A percentile compares a stretch with the other conserved stretches of the same genome.
phyloP scores from a whole-genome alignment of 75 land plant genomes.

The Selaginella moellendorffii region DNA sequence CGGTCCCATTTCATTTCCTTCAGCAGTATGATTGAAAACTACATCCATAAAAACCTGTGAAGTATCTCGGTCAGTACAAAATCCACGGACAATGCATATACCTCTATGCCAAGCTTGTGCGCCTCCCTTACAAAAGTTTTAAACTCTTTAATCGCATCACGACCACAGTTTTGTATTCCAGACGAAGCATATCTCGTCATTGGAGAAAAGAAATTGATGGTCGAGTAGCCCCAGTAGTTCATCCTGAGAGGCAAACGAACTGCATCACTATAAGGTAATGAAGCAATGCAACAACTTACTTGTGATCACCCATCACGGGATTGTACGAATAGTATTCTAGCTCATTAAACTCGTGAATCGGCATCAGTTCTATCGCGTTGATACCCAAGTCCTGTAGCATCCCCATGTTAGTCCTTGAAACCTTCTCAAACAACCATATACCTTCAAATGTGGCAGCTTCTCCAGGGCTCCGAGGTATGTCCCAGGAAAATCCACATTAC shows the following conservation, averaged over 20 bases:
- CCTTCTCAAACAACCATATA: not conserved
- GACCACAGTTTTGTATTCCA: constrained; percentile 59
- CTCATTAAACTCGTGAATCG: constrained; percentile 94
- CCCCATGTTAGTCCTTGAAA: not conserved
- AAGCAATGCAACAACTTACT: constrained; percentile 26
- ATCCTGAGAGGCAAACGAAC: constrained; percentile 29
- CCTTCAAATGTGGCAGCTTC: constrained; percentile 34
- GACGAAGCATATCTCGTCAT: constrained; percentile 90
- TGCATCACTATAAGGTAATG: not conserved
- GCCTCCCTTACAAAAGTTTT: constrained; percentile 84
- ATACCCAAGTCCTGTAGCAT: constrained; percentile 72
- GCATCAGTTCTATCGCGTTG: constrained; percentile 90
- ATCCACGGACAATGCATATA: constrained; percentile 11
- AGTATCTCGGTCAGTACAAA: not conserved
- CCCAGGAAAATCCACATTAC: constrained; percentile 55
- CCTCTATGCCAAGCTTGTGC: constrained; percentile 95
- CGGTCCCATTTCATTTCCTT: constrained; percentile 96
- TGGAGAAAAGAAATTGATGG: constrained; percentile 87
- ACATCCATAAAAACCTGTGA: constrained; percentile 84
- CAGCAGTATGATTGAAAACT: constrained; percentile 94
- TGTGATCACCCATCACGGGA: constrained; percentile 57
- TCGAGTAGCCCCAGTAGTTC: constrained; percentile 98
- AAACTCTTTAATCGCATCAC: constrained; percentile 69
- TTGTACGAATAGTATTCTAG: constrained; percentile 68
- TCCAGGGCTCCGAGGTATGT: constrained; percentile 74